Evolutionary conservation across 2,329 filamentous ascomycete species (phyloP).

Genomic region (Paraconiothyrium brasiliense): DNA sequence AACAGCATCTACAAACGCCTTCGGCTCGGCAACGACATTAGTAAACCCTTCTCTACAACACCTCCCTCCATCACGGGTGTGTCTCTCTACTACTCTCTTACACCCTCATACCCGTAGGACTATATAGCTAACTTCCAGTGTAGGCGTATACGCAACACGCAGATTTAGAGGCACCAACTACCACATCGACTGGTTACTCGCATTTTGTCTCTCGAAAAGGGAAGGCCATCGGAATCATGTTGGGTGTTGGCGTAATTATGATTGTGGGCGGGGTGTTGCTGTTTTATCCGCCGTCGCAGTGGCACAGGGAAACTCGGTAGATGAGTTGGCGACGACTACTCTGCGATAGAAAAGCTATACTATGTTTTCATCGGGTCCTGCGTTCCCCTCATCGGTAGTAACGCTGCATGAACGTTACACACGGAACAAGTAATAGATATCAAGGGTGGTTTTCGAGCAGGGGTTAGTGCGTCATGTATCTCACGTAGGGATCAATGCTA

Average conservation of each 20-base stretch:
- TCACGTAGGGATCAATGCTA: neutral
- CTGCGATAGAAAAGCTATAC: too few relatives aligned
- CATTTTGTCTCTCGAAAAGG: neutral
- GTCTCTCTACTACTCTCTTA: neutral
- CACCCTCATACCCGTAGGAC: neutral
- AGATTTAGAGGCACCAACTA: neutral
- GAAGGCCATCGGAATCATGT: neutral
- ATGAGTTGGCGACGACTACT: neutral
- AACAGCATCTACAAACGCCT: neutral
- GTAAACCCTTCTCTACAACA: constrained; percentile 1
- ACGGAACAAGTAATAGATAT: too few relatives aligned
- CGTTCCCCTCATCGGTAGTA: too few relatives aligned
- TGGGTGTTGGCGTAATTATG: neutral
- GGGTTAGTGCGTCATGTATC: too few relatives aligned
- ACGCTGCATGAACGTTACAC: too few relatives aligned
- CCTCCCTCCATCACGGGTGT: neutral
- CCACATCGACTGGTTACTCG: too few relatives aligned
- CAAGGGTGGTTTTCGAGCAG: too few relatives aligned
- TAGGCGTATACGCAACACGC: neutral
- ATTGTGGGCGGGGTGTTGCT: neutral
- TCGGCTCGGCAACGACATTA: neutral
- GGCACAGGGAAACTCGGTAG: neutral
- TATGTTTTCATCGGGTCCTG: too few relatives aligned
- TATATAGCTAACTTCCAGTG: neutral
- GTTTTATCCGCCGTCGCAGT: neutral